Evolutionary conservation across 768 basidiomycete genomes (phyloP), one percentile per base, ranked within the genome.

Genomic region (Pisolithus albus): DNA sequence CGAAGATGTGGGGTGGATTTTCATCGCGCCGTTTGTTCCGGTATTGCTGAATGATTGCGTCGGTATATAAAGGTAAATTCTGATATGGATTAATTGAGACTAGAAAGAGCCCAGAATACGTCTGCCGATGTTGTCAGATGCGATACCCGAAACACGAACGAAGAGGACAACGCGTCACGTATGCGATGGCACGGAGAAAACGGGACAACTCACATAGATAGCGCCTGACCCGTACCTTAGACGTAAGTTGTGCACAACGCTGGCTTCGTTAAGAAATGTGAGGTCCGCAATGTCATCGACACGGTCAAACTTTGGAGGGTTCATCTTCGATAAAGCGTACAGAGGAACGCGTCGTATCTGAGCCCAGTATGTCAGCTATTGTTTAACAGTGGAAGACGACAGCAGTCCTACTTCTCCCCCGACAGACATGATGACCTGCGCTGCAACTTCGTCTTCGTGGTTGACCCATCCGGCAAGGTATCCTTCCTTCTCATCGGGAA

Each of bases 81-180:
- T 90, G 92, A 72, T 99, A 99, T 7, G 96, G 96, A 70, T 99
- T 99, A 61, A 99, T 88, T 26, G 96, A 96, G 52, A 99, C 95
- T 64, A 98, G 80, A 77, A 99, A 99, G 60, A 98, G 79, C 40
- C 95, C 93, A 18, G 91, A 92, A 73, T 92, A 94, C 39, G 92
- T 92, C 91, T 96, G 61, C 24, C 13, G 32, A 18, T 19, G 44
- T 23, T 21, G 51, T 67, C n/a, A 66, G 59, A 40, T 43, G 10
- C 37, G 23, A 28, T 13, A 23, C 9, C 38, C 24, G 36, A 32
- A 18, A 26, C 38, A 39, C 49, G 37, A 59, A 47, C 30, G 52
- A 34, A 15, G 34, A 15, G 34, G 34, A 34, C 15, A 34, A 34
- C 34, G 34, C 13, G 34, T 34, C 11, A 42, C 15, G 50, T 42